Evolutionary conservation across 1,139 yeast genomes (phyloP), one percentile per base, ranked within the genome.

Genomic region (Geotrichum klebahnii): DNA sequence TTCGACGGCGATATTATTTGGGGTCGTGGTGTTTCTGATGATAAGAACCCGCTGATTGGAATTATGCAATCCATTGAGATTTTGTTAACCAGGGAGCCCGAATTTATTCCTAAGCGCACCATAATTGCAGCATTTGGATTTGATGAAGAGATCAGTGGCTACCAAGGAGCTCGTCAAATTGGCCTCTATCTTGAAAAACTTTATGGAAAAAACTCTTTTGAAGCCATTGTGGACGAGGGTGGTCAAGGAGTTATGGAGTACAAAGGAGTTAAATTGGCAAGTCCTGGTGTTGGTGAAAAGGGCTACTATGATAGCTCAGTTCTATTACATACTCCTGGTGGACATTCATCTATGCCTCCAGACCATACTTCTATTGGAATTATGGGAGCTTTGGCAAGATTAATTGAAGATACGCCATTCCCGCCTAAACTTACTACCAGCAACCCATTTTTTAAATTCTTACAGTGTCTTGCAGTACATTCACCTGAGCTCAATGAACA

Each of bases 291-390:
- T 31, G 79, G 80, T 32, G 92, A 84, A 60, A 83, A 83, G 67
- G 92, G 92, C 0, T 76, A 76, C 56, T 59, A 78, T 45, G 82
- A 82, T 59, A 61, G 76, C 8, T 59, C 64, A 10, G 69, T 81
- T 40, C 68, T 73, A 3, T 65, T 83, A 23, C 69, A 67, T 17
- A 78, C 84, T 1, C 78, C 79, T 8, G 90, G 90, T 46, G 90
- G 90, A 2, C 90, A 84, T 59, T 80, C 89, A 1, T 79, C 85
- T 1, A 67, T 77, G n/a, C 90, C 90, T 9, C 84, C 84, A 5
- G 79, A 75, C 54, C 87, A 82, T 61, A 83, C 88, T 0, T 75
- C 82, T n/a, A 82, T 84, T 62, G 90, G 90, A n/a, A 74, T 84
- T 38, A 69, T 81, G 55, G 73, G 83, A 1, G 77, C 77, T 50